Evolutionary conservation across 2,329 filamentous ascomycete genomes (phyloP), one percentile per base, ranked within the genome.

Genomic region (Penicillium capsulatum): DNA sequence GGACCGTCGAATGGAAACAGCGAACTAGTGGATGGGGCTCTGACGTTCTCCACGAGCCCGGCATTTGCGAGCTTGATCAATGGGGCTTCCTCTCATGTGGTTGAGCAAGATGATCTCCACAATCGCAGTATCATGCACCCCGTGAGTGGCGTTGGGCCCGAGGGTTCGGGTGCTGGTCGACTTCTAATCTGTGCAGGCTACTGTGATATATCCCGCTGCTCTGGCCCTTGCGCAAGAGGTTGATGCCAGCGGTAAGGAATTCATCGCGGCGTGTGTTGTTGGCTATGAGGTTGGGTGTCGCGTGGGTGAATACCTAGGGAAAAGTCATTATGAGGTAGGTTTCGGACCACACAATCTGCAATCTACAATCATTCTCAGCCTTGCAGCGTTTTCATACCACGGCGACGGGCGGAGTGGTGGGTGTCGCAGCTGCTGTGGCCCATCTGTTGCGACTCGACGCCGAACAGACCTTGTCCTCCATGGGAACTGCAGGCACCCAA

Each of bases 101-200:
- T 61, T 5, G 59, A 61, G 36, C 58, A 61, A 31, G 59, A 61
- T 48, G 59, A 61, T 44, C 50, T 61, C 31, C 59, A 61, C 34
- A 61, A 59, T 42, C 42, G 57, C 16, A 61, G 58, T 41, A 61
- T 61, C 26, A 58, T 57, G 54, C 59, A 61, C 44, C 59, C 59
- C 13, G 58, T 61, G 36, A 33, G 55, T 45, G 19, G 19, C 5
- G 9, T 22, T 5, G 19, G 19, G 9, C 19, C 19, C 9, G 5
- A 22, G 19, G 19, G 9, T 9, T 22, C 5, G 19, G 5, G 5
- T 22, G 5, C 5, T 22, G 19, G 5, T 22, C 9, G 19, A 15
- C 3, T 34, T 53, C 10, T 51, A 14, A 26, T 29, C 4, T 5
- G 1, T 13, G 8, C 26, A 59, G 58, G 58, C 58, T 2, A 61